Base-by-base conservation (phyloP, 2,329 filamentous ascomycete species). In the Didymellaceae sp. region DNA sequence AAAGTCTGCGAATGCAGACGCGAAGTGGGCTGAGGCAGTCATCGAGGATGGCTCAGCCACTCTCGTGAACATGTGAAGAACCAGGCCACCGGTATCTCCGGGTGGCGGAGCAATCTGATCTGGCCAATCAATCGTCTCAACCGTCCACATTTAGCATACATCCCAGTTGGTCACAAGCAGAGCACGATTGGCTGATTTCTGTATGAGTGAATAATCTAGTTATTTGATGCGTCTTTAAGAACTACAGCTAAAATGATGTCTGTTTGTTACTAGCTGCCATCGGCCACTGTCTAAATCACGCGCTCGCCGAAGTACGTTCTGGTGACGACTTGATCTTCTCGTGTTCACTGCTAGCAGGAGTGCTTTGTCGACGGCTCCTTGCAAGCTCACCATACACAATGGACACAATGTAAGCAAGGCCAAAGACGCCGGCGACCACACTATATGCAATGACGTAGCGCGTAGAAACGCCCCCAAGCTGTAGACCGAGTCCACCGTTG, bases 401-500 rank as follows among this genome's bases (percentile, higher is more conserved):
- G 14, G 44, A 26, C 5, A 6, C 22, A n/a, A 53, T 16, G 17
- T 53, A 53, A 0, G 28, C 39, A 8, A 44, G 4, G 2, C 73
- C 77, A 42, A 81, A 70, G 21, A 78, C 49, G 2, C 74, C 80
- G 14, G 78, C 77, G 22, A 79, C 68, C 13, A 80, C 74, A 3
- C 71, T 70, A 52, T 81, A 81, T 1, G 72, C 77, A 50, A 80
- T 77, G 6, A 75, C 25, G 32, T 57, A 57, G 6, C 35, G 22
- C 1, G 32, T 57, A 14, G 37, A 39, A 6, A 51, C 42, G 0
- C 42, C 18, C 1, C 37, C 40, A 14, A 80, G 60, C 43, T 71
- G 65, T 30, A 83, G 73, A 0, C 81, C 81, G 2, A 83, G 65
- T 1, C 80, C 81, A 17, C 78, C 81, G 62, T 83, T 83, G 61